Evolutionary conservation across 1,139 yeast genomes (phyloP), one percentile per base, ranked within the genome.

Genomic region (Saccharomycopsis hybrid): DNA sequence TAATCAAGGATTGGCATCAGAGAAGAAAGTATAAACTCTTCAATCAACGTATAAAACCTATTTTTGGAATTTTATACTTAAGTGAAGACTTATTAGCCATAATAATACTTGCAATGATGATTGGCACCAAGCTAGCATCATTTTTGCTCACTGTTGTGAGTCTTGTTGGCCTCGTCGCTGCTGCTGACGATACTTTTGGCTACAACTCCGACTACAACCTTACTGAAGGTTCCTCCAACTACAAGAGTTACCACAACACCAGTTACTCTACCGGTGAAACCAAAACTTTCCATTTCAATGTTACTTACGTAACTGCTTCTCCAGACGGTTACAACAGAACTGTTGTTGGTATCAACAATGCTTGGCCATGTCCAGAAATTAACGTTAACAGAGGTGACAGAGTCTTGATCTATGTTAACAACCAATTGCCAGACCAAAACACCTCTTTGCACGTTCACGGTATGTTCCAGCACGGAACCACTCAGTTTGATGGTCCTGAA

Each of bases 361-460:
- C 77, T 42, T 84, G 89, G 88, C 94, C 94, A 5, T 69, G 81
- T 49, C 94, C 94, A 4, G 75, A 74, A 36, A 75, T 85, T 37
- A 76, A 81, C 54, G 81, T 80, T n/a, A 69, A 75, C 54, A 74
- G 73, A 55, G 80, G 84, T 50, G 92, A 85, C 59, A 68, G 83
- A 27, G 74, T 85, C 8, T 67, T 75, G 51, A 60, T 85, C 41
- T 75, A 77, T 56, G 71, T 83, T 56, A 76, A 74, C 30, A 85
- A 85, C 61, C 79, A 77, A 2, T 70, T 85, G 50, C 70, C 63
- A 13, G 74, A 74, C 54, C 58, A 61, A 28, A 73, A 78, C 58
- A 80, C 89, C 4, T 76, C 88, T 4, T 65, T 85, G 49, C 94
- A 85, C 65, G 82, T 84, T 74, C 94, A 85, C 57, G 94, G 94